Evolutionary conservation across 169 alveolate species (phyloP).

Genomic region (Perkinsus chesapeaki): DNA sequence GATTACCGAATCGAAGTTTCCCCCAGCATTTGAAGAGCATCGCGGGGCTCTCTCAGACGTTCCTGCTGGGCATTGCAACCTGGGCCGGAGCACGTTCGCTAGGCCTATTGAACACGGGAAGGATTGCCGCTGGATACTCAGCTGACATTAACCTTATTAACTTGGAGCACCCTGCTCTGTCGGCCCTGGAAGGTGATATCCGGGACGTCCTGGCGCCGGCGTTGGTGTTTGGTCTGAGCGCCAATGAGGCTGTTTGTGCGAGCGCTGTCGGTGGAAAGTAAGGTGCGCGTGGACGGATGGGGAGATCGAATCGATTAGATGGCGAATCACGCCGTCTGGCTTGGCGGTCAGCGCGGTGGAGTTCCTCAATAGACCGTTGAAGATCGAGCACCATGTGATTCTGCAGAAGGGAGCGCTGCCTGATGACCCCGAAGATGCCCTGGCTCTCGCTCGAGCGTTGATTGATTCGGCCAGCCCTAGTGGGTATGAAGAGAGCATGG

Average conservation of each 20-base stretch:
- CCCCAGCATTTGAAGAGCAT: too few species aligned
- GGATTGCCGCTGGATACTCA: not conserved
- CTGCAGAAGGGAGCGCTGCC: not conserved
- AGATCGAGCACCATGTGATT: not conserved
- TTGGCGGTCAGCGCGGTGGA: not conserved
- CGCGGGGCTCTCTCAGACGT: too few species aligned
- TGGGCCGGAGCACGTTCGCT: not conserved
- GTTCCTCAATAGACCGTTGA: not conserved
- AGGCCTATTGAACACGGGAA: not conserved
- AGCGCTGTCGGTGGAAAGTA: not conserved
- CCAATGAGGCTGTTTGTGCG: not conserved
- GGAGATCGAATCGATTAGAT: not conserved
- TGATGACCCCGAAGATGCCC: not conserved
- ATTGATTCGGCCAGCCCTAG: not conserved
- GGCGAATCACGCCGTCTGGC: not conserved
- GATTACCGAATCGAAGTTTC: too few species aligned
- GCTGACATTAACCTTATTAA: not conserved
- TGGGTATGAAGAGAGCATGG: slow-evolving; percentile 1
- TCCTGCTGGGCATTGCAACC: not conserved
- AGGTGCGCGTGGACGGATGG: not conserved
- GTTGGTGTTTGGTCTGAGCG: not conserved
- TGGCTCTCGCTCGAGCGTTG: slow-evolving; percentile 6
- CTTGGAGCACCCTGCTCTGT: not conserved
- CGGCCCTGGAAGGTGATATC: not conserved
- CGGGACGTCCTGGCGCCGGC: not conserved